Evolutionary conservation across 768 basidiomycete species (phyloP), one percentile per base, ranked within the genome.

Genomic region (Mycena filopes): DNA sequence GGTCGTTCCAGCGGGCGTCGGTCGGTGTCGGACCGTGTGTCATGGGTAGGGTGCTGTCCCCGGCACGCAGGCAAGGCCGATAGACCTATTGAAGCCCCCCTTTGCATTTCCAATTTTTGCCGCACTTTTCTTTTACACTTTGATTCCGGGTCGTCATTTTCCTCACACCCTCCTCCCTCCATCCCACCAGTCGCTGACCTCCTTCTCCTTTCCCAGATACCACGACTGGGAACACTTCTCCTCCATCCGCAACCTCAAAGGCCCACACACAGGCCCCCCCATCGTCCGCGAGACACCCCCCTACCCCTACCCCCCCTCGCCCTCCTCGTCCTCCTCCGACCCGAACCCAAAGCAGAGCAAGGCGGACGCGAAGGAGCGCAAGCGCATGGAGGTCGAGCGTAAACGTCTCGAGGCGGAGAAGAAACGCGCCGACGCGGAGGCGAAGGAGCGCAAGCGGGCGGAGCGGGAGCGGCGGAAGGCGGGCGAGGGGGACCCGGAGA

Each of bases 191-290:
- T 10, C 16, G 25, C 65, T 26, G 47, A 31, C 51, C 43, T 25
- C 62, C 56, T 11, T 36, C 29, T 41, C 21, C 16, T 16, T 3
- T 6, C 28, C 15, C 71, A 93, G 93, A 31, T 96, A 95, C 75
- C 91, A 96, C 72, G 93, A 95, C 75, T 96, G 93, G 93, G 95
- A 97, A 73, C 95, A 97, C 74, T 97, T 96, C 72, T 95, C 93
- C 15, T 93, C 91, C n/a, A 93, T 97, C 63, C 91, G 95, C 48
- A 96, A 94, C 75, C 79, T 95, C 56, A 82, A 82, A 18, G 95
- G 95, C 2, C 95, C 95, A 0, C 94, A 95, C 74, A 80, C 86
- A 0, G 95, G 94, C 10, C 80, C 89, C 18, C 93, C 93, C 4
- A 77, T 78, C 56, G 87, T 94, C 2, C 72, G 76, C 45, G 93